Evolutionary conservation across 495 filamentous ascomycete species (phyloP).

Genomic region (Hypoxylon subgilvum): DNA sequence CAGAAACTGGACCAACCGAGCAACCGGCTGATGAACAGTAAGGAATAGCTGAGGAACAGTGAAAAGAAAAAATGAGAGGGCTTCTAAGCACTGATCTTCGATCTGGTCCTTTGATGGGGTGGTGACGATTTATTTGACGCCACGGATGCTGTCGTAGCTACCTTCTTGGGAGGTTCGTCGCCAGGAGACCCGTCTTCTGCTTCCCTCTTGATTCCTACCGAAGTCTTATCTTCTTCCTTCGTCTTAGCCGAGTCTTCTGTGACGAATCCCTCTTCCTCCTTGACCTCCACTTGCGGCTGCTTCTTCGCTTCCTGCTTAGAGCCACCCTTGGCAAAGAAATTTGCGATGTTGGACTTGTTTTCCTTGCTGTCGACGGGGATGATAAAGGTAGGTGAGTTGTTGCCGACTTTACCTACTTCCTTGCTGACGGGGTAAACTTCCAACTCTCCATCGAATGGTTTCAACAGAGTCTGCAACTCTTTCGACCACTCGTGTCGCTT

Average conservation of each 20-base stretch:
- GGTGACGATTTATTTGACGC: constrained; percentile 25
- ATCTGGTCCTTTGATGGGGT: constrained; percentile 23
- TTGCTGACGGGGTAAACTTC: constrained; percentile 85
- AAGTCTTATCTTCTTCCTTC: constrained; percentile 25
- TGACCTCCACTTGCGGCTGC: constrained; percentile 39
- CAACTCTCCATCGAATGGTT: constrained; percentile 78
- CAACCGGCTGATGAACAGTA: constrained; percentile 26
- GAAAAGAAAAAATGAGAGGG: too few species aligned
- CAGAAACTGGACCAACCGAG: constrained; percentile 20
- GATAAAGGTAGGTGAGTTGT: constrained; percentile 82
- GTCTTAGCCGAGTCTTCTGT: constrained; percentile 28
- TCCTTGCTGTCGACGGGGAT: constrained; percentile 79
- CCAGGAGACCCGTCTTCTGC: constrained; percentile 46
- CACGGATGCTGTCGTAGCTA: constrained; percentile 36
- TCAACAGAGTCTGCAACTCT: constrained; percentile 76
- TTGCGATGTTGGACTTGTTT: constrained; percentile 90
- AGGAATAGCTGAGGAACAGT: constrained; percentile 28
- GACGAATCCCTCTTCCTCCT: constrained; percentile 35
- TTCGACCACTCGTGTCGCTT: constrained; percentile 71
- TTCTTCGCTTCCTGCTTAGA: constrained; percentile 23
- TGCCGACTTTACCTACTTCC: constrained; percentile 95
- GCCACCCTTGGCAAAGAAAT: constrained; percentile 75
- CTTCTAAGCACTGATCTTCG: constrained; percentile 42
- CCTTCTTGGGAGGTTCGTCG: constrained; percentile 57
- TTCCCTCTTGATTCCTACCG: constrained; percentile 63